A percentile compares a stretch with the other conserved stretches of the same genome.
phyloP scores from a whole-genome alignment of 2,329 filamentous ascomycete species.

The Phoma sp. region DNA sequence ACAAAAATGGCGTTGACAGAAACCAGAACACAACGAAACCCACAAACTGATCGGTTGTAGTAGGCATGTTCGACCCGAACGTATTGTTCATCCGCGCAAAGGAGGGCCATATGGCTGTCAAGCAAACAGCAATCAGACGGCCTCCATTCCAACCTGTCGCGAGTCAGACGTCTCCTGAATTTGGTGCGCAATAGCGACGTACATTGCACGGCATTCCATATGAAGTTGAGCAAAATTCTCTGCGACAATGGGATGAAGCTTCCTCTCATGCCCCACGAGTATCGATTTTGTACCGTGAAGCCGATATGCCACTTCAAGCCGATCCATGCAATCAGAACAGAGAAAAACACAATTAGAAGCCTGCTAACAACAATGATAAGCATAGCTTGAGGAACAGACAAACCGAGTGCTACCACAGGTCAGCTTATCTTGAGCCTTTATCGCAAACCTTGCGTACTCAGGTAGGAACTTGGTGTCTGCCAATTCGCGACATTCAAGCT shows the following conservation, averaged over 20 bases:
- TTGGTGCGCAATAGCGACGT: constrained; percentile 23
- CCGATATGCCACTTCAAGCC: constrained; percentile 61
- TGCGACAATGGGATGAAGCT: constrained; percentile 59
- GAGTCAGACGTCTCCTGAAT: constrained; percentile 5
- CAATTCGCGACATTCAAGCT: constrained; percentile 55
- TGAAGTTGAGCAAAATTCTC: constrained; percentile 59
- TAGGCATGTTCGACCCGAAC: constrained; percentile 42
- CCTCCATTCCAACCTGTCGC: constrained; percentile 46
- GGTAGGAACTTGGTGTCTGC: constrained; percentile 58
- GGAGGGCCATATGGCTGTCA: constrained; percentile 48
- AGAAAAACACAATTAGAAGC: constrained; percentile 54
- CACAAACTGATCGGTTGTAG: constrained; percentile 47
- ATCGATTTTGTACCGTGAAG: constrained; percentile 59
- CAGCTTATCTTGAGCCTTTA: constrained; percentile 3
- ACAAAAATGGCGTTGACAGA: constrained; percentile 54
- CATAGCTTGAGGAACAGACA: constrained; percentile 59
- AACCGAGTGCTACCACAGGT: constrained; percentile 47
- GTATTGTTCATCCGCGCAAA: constrained; percentile 46
- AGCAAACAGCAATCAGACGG: constrained; percentile 42
- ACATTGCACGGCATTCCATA: constrained; percentile 60
- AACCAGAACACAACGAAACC: constrained; percentile 48
- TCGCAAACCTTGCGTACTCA: constrained; percentile 38
- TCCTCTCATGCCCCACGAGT: constrained; percentile 58
- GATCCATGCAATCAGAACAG: constrained; percentile 56
- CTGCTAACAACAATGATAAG: constrained; percentile 56